These are phyloP conservation scores for Trichoderma pleuroti DNA, from an alignment of 2,329 filamentous ascomycete species.

Conservation along the genomic window DNA sequence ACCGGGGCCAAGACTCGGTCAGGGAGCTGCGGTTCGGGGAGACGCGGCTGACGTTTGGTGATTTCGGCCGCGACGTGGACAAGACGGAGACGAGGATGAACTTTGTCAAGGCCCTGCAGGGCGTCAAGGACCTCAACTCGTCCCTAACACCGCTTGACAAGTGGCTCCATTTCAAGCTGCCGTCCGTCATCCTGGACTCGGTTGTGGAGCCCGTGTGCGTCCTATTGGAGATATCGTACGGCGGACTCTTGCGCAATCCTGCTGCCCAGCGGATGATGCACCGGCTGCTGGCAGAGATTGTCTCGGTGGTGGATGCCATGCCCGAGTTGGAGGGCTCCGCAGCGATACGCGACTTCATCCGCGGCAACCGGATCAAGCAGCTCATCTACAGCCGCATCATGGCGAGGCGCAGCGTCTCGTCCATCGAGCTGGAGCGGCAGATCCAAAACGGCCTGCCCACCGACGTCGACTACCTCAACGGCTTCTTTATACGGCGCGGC, in stretches of 20 bases:
- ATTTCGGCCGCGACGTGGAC: slow-evolving; percentile 21
- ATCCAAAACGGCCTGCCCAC: slow-evolving; percentile 60
- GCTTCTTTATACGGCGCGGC: slow-evolving; percentile 76
- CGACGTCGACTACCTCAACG: slow-evolving; percentile 82
- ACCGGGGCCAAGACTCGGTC: slow-evolving; percentile 39
- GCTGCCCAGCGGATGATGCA: slow-evolving; percentile 64
- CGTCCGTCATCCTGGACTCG: slow-evolving; percentile 70
- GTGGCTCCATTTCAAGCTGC: slow-evolving; percentile 71
- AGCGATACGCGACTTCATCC: slow-evolving; percentile 54
- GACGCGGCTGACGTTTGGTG: slow-evolving; percentile 30
- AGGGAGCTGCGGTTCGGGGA: slow-evolving; percentile 36
- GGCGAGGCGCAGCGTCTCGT: slow-evolving; percentile 43
- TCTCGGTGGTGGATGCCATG: slow-evolving; percentile 64
- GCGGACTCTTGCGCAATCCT: slow-evolving; percentile 64
- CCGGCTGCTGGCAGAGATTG: slow-evolving; percentile 70
- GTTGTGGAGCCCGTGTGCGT: slow-evolving; percentile 80
- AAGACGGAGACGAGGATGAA: slow-evolving; percentile 23
- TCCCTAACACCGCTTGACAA: slow-evolving; percentile 29
- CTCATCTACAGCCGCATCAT: slow-evolving; percentile 46
- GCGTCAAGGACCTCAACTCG: slow-evolving; percentile 25
- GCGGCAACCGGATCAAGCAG: slow-evolving; percentile 57
- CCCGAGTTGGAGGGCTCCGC: slow-evolving; percentile 68
- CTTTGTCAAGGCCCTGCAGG: slow-evolving; percentile 25
- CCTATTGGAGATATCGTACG: slow-evolving; percentile 72
- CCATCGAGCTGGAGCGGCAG: slow-evolving; percentile 65